Evolutionary conservation across 768 basidiomycete genomes (phyloP).

Genomic region (Macrolepiota albuminosa): DNA sequence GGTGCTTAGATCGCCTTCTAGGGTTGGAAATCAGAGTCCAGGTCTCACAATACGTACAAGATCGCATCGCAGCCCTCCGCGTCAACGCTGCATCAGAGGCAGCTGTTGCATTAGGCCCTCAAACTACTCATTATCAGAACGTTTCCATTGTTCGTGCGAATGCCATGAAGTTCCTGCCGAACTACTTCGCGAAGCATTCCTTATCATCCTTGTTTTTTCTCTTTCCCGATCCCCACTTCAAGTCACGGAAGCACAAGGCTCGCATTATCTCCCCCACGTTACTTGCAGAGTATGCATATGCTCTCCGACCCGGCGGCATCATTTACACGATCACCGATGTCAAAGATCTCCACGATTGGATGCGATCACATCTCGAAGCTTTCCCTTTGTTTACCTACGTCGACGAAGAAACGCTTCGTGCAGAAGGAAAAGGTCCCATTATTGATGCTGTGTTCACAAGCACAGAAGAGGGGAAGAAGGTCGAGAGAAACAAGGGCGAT

Average conservation of each 20-base stretch:
- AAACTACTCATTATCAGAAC: slow-evolving; percentile 65
- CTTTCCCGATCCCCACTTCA: slow-evolving; percentile 99
- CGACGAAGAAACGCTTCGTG: slow-evolving; percentile 69
- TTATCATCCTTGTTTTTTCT: slow-evolving; percentile 94
- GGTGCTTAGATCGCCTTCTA: slow-evolving; percentile 24
- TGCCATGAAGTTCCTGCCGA: slow-evolving; percentile 97
- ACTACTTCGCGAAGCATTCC: slow-evolving; percentile 90
- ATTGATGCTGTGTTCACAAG: slow-evolving; percentile 78
- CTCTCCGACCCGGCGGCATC: slow-evolving; percentile 88
- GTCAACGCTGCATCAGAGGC: slow-evolving; percentile 47
- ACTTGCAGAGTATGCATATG: slow-evolving; percentile 95
- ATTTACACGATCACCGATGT: slow-evolving; percentile 99
- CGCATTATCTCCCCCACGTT: slow-evolving; percentile 98
- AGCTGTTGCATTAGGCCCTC: slow-evolving; percentile 12
- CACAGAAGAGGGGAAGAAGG: slow-evolving; percentile 98
- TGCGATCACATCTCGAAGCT: slow-evolving; percentile 80
- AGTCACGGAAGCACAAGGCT: slow-evolving; percentile 96
- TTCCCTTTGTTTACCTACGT: slow-evolving; percentile 87
- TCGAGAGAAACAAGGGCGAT: slow-evolving; percentile 83
- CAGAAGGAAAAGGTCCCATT: slow-evolving; percentile 69
- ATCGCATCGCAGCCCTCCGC: slow-evolving; percentile 92
- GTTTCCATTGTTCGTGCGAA: slow-evolving; percentile 93
- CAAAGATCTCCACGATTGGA: slow-evolving; percentile 91
- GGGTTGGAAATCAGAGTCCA: slow-evolving; percentile 97
- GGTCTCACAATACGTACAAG: slow-evolving; percentile 93